These are phyloP conservation scores for Penicillium sp. DNA, from an alignment of 2,329 filamentous ascomycete species.

Conservation along the genomic window DNA sequence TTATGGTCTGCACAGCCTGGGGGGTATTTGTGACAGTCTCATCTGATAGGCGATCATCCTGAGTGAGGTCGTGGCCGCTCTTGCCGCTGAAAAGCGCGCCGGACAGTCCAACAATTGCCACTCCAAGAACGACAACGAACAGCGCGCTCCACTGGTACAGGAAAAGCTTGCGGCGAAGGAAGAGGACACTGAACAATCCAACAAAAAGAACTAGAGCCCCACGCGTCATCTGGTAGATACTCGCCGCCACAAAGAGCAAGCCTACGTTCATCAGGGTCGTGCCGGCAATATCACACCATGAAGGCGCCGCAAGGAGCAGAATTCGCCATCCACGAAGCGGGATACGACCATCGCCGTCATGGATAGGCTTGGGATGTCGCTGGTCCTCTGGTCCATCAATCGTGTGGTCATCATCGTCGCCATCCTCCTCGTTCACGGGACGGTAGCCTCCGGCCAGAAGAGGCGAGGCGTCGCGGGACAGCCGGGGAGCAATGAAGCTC, in stretches of 20 bases:
- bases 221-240: slow-evolving; percentile 98
- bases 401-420: slow-evolving; percentile 46
- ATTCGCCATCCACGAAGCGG: slow-evolving; percentile 69
- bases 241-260: slow-evolving; percentile 86
- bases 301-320: slow-evolving; percentile 74
- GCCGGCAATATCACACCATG: slow-evolving; percentile 89
- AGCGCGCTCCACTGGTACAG: slow-evolving; percentile 93
- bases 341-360: slow-evolving; percentile 56
- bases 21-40: slow-evolving; percentile 47
- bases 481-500: slow-evolving; percentile 48
- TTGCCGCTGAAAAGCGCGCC: slow-evolving; percentile 73
- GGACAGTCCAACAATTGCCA: slow-evolving; percentile 84
- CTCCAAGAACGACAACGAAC: slow-evolving; percentile 80
- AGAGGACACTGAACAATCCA: slow-evolving; percentile 89
- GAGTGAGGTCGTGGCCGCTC: slow-evolving; percentile 35
- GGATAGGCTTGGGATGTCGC: slow-evolving; percentile 52
- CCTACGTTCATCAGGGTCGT: slow-evolving; percentile 98
- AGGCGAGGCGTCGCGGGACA: slow-evolving; percentile 40
- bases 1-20: slow-evolving; percentile 65
- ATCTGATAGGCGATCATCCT: slow-evolving; percentile 28
- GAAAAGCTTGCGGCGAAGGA: slow-evolving; percentile 74
- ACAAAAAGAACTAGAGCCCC: slow-evolving; percentile 95
- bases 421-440: slow-evolving; percentile 55
- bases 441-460: slow-evolving; percentile 60
- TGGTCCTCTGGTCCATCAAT: slow-evolving; percentile 42